Evolutionary conservation across 2,329 filamentous ascomycete species (phyloP), one percentile per base, ranked within the genome.

Genomic region (Botryotinia globosa): DNA sequence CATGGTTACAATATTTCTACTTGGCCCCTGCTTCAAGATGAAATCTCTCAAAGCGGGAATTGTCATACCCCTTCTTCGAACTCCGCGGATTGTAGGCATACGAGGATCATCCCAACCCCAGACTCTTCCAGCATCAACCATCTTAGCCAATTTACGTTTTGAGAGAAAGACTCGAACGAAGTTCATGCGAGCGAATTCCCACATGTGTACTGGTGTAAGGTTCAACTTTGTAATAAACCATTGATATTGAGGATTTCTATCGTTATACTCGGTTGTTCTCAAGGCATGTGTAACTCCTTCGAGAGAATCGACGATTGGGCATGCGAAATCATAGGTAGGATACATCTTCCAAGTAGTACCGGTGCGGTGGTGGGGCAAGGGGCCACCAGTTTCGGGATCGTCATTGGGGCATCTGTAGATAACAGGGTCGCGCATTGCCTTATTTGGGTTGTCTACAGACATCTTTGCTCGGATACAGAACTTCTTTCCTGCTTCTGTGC

Each of bases 401-500:
- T 62, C 94, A 83, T 88, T 86, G 80, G 97, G 97, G 88, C 94
- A 98, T 77, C 96, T 91, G 87, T 98, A 98, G 82, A 99, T 97
- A 82, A 98, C 94, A 20, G 96, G 96, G 82, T 99, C 96, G 76
- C 96, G 89, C 88, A 98, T 91, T 70, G 96, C 94, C 84, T 97
- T 97, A 86, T 99, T 98, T 76, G 92, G 92, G 83, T 96, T 92
- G 82, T 97, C 93, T 77, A 92, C 89, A 1, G 93, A 95, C 78
- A 98, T 93, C 86, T 97, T 98, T 73, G 96, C 96, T 74, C 96
- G 92, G 77, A 99, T 97, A 84, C 94, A 98, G 89, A 95, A 94
- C 80, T 87, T 89, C 66, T 90, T 83, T 73, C 96, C 96, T 82
- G 94, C 90, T 66, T 91, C 88, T 4, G 90, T 91, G 62, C 92